Evolutionary conservation across 176 grass and related monocot genomes (phyloP), one percentile per base, ranked within the genome.

Genomic region (Bonia amplexicaulis): DNA sequence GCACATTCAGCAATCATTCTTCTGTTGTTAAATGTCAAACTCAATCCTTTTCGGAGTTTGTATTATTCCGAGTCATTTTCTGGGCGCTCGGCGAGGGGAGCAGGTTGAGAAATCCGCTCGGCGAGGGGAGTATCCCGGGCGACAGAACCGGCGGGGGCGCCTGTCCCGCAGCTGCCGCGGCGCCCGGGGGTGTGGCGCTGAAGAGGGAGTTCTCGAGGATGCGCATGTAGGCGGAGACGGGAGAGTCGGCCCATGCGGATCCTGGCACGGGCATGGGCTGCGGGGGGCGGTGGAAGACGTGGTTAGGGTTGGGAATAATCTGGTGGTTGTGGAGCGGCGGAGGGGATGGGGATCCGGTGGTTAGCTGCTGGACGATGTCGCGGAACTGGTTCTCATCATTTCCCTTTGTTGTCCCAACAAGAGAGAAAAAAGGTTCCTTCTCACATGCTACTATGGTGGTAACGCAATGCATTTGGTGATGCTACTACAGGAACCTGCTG

Each of bases 301-400:
- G 85, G 63, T 27, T 85, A 68, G 76, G 78, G 77, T 86, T 85
- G 27, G 75, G 79, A 23, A 66, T 69, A 23, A 66, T 69, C 79
- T 86, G 90, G 82, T 88, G 84, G 16, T 85, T 81, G 55, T 86
- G 74, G 25, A 87, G 85, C 58, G 91, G 82, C 4, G 77, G 89
- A 12, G 88, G 83, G 59, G 91, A 84, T 2, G 91, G 96, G 15
- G 96, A 96, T 0, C 96, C 96, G 31, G 96, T 93, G 31, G 96
- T 99, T 66, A 99, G 96, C 88, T 99, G 93, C 84, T 99, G 96
- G 26, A 99, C 96, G 70, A 99, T 92, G 81, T 94, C 93, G 9
- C 96, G 93, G 81, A 99, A 99, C 35, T 99, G 88, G 90, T 91
- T 99, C 86, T 96, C 94, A 6, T 37, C 35, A 5, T 37, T 37